phyloP scores from a whole-genome alignment of 78 protist genomes.

The Goniomonas avonlea region DNA sequence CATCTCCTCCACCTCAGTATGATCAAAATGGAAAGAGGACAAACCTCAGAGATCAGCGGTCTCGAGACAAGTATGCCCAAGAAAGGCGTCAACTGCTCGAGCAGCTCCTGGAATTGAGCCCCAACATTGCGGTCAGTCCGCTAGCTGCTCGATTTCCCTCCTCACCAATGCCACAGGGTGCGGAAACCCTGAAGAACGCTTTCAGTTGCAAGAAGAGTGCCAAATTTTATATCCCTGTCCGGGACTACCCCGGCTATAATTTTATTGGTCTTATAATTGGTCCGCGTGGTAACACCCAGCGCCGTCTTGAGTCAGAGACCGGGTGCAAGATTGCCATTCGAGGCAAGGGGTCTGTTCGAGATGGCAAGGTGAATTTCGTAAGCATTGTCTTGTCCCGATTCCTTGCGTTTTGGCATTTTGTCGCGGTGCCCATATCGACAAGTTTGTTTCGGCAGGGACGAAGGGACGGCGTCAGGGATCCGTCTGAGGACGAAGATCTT shows the following conservation, averaged over 20 bases:
- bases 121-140: too few species aligned
- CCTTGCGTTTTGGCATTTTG: too few species aligned
- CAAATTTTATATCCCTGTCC: conserved; percentile 18
- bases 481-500: conserved; percentile 64
- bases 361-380: conserved; percentile 49
- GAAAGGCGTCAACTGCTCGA: conserved; percentile 53
- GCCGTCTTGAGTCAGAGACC: conserved; percentile 10
- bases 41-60: conserved; percentile 71
- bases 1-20: conserved; percentile 73
- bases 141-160: too few species aligned
- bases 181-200: conserved; percentile 37
- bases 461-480: neutral
- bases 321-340: conserved; percentile 70
- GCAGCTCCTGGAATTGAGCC: conserved; percentile 23
- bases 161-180: too few species aligned
- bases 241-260: conserved; percentile 4
- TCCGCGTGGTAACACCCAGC: conserved; percentile 47
- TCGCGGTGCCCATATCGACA: too few species aligned
- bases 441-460: too few species aligned
- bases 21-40: conserved; percentile 69
- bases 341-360: conserved; percentile 76
- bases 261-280: conserved; percentile 53
- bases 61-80: conserved; percentile 35
- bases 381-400: too few species aligned
- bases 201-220: conserved; percentile 79